phyloP scores from a whole-genome alignment of 2,329 filamentous ascomycete species.

The Ambrosiella cleistominuta region DNA sequence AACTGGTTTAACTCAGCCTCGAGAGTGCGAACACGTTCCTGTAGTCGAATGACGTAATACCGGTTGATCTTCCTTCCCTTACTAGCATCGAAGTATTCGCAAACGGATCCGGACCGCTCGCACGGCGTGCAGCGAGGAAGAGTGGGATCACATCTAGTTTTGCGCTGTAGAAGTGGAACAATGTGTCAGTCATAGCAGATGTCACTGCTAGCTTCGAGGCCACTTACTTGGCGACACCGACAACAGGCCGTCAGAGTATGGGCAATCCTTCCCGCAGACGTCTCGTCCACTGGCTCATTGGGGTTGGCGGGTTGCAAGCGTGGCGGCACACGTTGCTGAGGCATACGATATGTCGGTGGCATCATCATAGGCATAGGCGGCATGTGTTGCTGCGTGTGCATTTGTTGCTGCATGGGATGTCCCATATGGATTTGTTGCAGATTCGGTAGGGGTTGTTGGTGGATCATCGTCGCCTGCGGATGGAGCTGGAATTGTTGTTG shows the following conservation, averaged over 20 bases:
- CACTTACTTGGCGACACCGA: slow-evolving; percentile 52
- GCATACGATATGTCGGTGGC: slow-evolving; percentile 2
- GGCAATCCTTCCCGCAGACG: slow-evolving; percentile 41
- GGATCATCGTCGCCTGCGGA: slow-evolving; percentile 17
- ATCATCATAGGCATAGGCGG: slow-evolving; percentile 6
- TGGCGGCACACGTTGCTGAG: slow-evolving; percentile 7
- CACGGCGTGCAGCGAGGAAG: slow-evolving; percentile 84
- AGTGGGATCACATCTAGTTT: slow-evolving; percentile 87
- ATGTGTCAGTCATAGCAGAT: neutral
- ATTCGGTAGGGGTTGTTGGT: slow-evolving; percentile 10
- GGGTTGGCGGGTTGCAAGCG: slow-evolving; percentile 12
- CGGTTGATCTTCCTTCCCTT: slow-evolving; percentile 75
- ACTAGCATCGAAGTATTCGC: slow-evolving; percentile 87
- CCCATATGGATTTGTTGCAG: slow-evolving; percentile 8
- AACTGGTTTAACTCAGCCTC: slow-evolving; percentile 66
- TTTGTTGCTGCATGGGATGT: slow-evolving; percentile 9
- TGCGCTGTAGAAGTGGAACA: slow-evolving; percentile 42
- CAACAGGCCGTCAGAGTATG: slow-evolving; percentile 69
- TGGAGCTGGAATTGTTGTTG: slow-evolving; percentile 8
- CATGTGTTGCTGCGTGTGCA: slow-evolving; percentile 10
- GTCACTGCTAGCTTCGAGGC: neutral
- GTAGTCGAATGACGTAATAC: slow-evolving; percentile 80
- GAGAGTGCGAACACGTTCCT: slow-evolving; percentile 66
- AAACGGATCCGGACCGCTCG: slow-evolving; percentile 75
- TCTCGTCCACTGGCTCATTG: slow-evolving; percentile 14